These are phyloP conservation scores for Lasiodiplodia hormozganensis DNA, from an alignment of 2,329 filamentous ascomycete species.

Conservation along the genomic window DNA sequence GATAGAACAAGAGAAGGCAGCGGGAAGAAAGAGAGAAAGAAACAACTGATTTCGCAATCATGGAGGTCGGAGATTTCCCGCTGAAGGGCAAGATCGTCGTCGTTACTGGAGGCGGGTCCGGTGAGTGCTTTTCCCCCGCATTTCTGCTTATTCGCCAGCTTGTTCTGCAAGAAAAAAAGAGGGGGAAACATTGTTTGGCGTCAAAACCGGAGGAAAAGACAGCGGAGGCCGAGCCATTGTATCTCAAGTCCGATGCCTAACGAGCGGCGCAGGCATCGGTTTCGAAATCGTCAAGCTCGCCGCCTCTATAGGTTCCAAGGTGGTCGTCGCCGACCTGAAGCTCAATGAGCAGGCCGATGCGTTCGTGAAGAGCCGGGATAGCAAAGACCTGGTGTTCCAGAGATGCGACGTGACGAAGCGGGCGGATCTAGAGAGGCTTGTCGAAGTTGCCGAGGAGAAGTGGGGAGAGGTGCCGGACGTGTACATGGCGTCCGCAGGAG, in stretches of 20 bases:
- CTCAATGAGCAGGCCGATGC: conserved; percentile 4
- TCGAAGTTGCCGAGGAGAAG: conserved; percentile 7
- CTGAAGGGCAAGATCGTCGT: conserved; percentile 28
- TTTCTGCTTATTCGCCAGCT: not conserved
- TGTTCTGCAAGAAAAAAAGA: too few species aligned
- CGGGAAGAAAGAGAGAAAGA: not conserved
- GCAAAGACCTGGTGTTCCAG: conserved; percentile 1
- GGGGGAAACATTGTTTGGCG: too few species aligned
- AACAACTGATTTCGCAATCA: not conserved
- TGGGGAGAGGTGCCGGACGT: conserved; percentile 28
- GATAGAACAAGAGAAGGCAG: not conserved
- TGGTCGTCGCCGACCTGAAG: conserved; percentile 25
- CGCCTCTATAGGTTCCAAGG: conserved; percentile 81
- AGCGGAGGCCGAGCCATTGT: not conserved
- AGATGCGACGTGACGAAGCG: conserved; percentile 27
- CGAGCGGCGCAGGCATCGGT: conserved; percentile 58
- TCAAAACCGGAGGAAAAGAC: not conserved
- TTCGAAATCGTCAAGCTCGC: conserved; percentile 89
- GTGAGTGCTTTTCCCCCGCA: not conserved
- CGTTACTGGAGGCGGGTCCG: conserved; percentile 29
- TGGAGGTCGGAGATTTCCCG: conserved; percentile 27
- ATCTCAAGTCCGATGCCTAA: not conserved
- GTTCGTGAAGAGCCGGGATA: not conserved
- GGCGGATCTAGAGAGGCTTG: conserved; percentile 13
- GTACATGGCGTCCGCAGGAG: conserved; percentile 22